Conservation (phyloP, 2,329 filamentous ascomycete species). For the Trichoderma brevicompactum region DNA sequence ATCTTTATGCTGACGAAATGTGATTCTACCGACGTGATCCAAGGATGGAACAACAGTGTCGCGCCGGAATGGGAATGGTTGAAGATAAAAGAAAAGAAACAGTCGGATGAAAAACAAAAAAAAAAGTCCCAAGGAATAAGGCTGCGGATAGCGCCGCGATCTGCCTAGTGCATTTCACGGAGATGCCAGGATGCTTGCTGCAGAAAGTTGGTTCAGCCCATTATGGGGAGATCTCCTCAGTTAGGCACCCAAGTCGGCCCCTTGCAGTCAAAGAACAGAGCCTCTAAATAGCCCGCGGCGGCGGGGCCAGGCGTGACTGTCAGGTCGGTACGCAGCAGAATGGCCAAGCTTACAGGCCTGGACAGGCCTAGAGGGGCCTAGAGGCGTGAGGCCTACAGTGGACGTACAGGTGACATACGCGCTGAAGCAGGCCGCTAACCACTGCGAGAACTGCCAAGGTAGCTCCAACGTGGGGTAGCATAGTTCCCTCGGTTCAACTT, state of each 20-base stretch:
- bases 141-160: conserved; percentile 27
- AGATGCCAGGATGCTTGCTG: conserved; percentile 8
- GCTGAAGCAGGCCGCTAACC: conserved; percentile 12
- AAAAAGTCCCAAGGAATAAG: background rate
- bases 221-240: conserved; percentile 9
- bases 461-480: conserved; percentile 16
- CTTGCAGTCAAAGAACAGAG: conserved; percentile 14
- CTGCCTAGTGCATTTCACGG: conserved; percentile 23
- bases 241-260: conserved; percentile 9
- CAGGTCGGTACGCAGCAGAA: background rate
- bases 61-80: background rate
- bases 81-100: conserved; percentile 5
- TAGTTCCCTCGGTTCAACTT: conserved; percentile 16
- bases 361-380: background rate
- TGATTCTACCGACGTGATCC: background rate
- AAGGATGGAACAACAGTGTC: background rate
- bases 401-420: background rate
- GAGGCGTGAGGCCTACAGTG: background rate
- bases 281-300: background rate
- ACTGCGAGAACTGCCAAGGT: background rate
- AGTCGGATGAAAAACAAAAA: conserved; percentile 14
- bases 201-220: background rate
- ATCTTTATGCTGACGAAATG: background rate
- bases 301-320: background rate
- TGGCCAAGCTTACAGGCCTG: background rate